Evolutionary conservation across 129 eudicot genomes (phyloP), one percentile per base, ranked within the genome.

Genomic region (Pulicaria dysenterica): DNA sequence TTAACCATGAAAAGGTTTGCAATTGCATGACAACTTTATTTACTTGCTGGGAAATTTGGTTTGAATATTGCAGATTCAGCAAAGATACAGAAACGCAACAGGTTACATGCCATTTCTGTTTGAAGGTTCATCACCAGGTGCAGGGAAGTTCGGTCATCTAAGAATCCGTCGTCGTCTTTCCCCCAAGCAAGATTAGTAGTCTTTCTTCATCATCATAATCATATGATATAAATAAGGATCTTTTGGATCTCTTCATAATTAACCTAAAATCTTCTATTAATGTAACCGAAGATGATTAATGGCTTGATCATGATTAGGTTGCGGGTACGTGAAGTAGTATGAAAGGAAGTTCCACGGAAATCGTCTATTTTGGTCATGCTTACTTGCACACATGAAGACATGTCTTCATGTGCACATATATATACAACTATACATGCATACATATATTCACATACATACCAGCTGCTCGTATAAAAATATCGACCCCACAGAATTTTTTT

Each of bases 61-160:
- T 38, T 17, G 54, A 43, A 11, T 51, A 10, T 34, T 83, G 72
- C 89, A 94, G 99, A 86, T 94, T 69, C 97, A 94, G 76, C 88
- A 77, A 80, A 86, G 83, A 78, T 90, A 90, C 82, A 79, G 67
- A 83, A 87, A 59, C 46, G 96, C 96, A 36, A 94, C 99, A 3
- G 99, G 97, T 36, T 90, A 90, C 71, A 48, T 85, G 80, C 97
- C 99, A 12, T 77, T 88, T 65, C 37, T 90, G 19, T 90, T 94
- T 67, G 99, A 94, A 73, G 99, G 99, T 69, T 94, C 99, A 39
- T 94, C 99, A 5, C 99, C 97, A 2, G 99, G 99, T 42, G 99
- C 99, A 10, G 99, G 99, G 74, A 90, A 80, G 75, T 94, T 94
- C 64, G 99, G 99, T 13, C 82, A 94, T 73, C 78, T 94, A 54